These are phyloP conservation scores for Phytophthora aleatoria DNA, from an alignment of 352 stramenopile genomes.

Conservation along the genomic window DNA sequence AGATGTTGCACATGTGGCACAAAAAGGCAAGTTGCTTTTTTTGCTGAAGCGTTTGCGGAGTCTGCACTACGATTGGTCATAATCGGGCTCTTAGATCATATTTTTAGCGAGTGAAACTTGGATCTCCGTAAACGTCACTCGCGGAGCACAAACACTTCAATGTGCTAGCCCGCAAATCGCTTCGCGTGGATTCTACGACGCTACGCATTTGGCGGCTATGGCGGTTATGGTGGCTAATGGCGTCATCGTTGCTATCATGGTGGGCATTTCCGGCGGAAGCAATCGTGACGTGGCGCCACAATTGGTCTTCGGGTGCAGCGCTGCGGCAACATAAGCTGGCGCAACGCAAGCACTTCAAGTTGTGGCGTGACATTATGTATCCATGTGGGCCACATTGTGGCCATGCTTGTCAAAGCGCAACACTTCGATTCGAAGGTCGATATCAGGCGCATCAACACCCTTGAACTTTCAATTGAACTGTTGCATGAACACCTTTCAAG, in stretches of 20 bases:
- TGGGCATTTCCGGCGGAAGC: neutral
- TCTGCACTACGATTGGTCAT: slow-evolving; percentile 1
- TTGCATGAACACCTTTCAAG: neutral
- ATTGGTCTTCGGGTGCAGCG: neutral
- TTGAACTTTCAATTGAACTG: neutral
- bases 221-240: neutral
- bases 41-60: slow-evolving; percentile 5
- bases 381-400: neutral
- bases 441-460: neutral
- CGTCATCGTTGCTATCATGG: neutral
- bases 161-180: slow-evolving; percentile 1
- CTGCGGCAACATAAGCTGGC: neutral
- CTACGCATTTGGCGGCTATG: neutral
- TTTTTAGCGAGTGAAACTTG: slow-evolving; percentile 9
- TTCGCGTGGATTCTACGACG: slow-evolving; percentile 7
- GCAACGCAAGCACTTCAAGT: slow-evolving; percentile 12
- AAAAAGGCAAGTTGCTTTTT: slow-evolving; percentile 11
- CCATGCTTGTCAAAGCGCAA: neutral
- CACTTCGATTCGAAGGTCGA: slow-evolving; percentile 1
- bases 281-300: neutral
- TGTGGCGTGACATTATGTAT: slow-evolving; percentile 2
- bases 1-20: neutral
- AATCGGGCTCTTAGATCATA: neutral
- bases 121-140: slow-evolving; percentile 1
- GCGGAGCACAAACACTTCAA: neutral